Evolutionary conservation across 23 red algal species (phyloP), one percentile per base, ranked within the genome.

Genomic region (Gracilaria gracilis): DNA sequence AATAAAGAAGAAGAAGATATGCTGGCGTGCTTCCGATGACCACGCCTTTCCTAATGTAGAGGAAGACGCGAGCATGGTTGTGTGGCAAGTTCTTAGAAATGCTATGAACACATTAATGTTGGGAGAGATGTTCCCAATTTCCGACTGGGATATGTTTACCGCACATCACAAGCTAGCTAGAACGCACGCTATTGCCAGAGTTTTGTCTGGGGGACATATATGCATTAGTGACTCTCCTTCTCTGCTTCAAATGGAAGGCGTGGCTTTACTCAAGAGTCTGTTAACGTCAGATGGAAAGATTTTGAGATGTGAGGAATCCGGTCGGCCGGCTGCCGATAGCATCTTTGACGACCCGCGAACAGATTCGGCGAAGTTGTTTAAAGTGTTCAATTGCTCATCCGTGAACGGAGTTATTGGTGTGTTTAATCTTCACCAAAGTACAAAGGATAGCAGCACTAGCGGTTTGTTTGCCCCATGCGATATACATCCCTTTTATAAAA

Each of bases 121-220:
- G 24, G 93, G 93, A 15, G 84, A 87, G 67, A 59, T 91, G 27
- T 95, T 95, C 46, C 90, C 90, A 21, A 78, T 95, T 24, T 31
- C 86, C 11, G 93, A 95, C 79, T 95, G 93, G 93, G 93, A 95
- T 42, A 95, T 95, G 93, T 95, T 95, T 83, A 33, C 69, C 0
- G 84, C 37, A 32, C 47, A 79, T 48, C 49, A 55, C 39, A 64
- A 44, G 16, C 39, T 78, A 13, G 86, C 86, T 34, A 48, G 75
- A 28, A n/a, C 91, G 34, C 93, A 95, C 62, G 93, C 86, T 35
- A 62, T 47, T 36, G 86, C 87, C 70, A 86, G 93, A 62, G 66
- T 90, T 49, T 31, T 90, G n/a, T 85, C 81, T 50, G 93, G 93
- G 27, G 84, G 84, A 15, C 93, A 79, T n/a, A 8, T 95, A 2